These are phyloP conservation scores for Silene vulgaris DNA, from an alignment of 179 eudicot species.

Conservation along the genomic window DNA sequence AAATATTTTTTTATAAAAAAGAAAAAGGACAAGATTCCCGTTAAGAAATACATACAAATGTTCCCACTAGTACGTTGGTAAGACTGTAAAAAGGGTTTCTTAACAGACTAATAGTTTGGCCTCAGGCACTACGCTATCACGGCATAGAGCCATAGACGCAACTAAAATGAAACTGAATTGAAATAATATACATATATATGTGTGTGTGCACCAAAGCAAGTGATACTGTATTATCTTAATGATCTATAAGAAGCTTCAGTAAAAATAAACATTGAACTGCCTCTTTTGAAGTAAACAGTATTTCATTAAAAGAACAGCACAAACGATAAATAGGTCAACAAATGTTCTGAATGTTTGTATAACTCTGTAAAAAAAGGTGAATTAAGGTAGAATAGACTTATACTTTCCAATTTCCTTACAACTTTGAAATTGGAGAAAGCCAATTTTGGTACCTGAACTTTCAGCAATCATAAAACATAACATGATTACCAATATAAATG, in stretches of 20 bases:
- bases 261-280: not conserved
- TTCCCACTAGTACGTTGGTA: not conserved
- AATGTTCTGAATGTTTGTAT: not conserved
- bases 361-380: not conserved
- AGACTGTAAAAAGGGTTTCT: not conserved
- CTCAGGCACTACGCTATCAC: not conserved
- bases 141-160: not conserved
- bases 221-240: not conserved
- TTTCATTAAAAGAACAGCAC: not conserved
- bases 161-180: not conserved
- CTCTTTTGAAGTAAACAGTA: not conserved
- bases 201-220: not conserved
- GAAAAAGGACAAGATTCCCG: not conserved
- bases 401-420: not conserved
- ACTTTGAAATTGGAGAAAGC: too few relatives aligned
- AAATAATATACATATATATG: not conserved
- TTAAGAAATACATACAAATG: not conserved
- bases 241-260: not conserved
- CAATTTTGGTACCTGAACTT: too few relatives aligned
- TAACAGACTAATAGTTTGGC: too few relatives aligned
- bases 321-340: not conserved
- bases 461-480: not conserved
- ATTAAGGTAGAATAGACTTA: not conserved
- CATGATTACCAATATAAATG: not conserved
- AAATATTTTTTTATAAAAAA: not conserved